Percentiles rank a stretch among this genome's conserved stretches.
Evolutionary conservation across 805 yeast genomes (phyloP).

Genomic region (Ogataea populi-albae): DNA sequence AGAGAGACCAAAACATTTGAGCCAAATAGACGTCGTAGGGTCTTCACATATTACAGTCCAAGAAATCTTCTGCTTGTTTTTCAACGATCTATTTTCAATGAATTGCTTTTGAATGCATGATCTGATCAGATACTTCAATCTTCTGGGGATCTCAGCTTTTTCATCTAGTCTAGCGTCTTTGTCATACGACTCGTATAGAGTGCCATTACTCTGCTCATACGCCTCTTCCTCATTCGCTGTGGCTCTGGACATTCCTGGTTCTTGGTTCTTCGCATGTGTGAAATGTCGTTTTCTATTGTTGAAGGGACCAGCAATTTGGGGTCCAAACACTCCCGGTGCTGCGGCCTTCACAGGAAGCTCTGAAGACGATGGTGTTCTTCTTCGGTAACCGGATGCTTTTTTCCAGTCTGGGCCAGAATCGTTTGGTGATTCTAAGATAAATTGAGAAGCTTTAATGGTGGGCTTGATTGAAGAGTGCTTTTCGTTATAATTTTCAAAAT

Average conservation of each 20-base stretch:
- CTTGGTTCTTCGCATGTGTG: background rate
- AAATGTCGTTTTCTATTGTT: too few relatives aligned
- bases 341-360: conserved; percentile 24
- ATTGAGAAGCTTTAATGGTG: conserved; percentile 23
- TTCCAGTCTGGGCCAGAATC: conserved; percentile 52
- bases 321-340: conserved; percentile 15
- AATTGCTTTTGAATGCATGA: conserved; percentile 56
- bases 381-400: conserved; percentile 43
- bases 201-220: conserved; percentile 5
- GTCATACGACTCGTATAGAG: conserved; percentile 3
- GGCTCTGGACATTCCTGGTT: conserved; percentile 5
- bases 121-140: conserved; percentile 53
- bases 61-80: conserved; percentile 18
- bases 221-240: conserved; percentile 10
- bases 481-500: conserved; percentile 20
- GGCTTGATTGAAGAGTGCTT: conserved; percentile 5
- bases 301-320: conserved; percentile 2
- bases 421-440: conserved; percentile 37
- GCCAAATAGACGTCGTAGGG: conserved; percentile 49
- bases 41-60: conserved; percentile 70
- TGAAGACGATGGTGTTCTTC: conserved; percentile 42
- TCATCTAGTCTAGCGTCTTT: conserved; percentile 9
- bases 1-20: conserved; percentile 49
- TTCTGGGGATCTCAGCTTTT: conserved; percentile 47
- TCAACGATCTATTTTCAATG: conserved; percentile 38